Evolutionary conservation across 495 filamentous ascomycete genomes (phyloP).

Genomic region (Hypoxylon rickii): DNA sequence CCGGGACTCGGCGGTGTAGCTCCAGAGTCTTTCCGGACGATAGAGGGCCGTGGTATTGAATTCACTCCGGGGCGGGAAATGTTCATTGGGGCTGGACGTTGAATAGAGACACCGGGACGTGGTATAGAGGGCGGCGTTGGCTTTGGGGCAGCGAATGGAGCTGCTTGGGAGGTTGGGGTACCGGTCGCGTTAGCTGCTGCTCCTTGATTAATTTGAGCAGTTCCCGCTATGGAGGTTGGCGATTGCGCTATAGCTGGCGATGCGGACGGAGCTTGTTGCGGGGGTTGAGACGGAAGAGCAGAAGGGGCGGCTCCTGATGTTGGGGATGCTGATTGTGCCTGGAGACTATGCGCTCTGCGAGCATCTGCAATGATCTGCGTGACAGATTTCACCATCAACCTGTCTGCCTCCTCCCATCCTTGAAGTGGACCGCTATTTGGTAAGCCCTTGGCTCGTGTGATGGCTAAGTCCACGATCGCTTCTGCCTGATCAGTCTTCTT

Average conservation of each 20-base stretch:
- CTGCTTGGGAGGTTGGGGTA: slow-evolving; percentile 7
- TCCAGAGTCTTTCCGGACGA: slow-evolving; percentile 25
- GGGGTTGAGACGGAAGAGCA: slow-evolving; percentile 12
- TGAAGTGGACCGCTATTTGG: slow-evolving; percentile 31
- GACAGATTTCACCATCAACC: slow-evolving; percentile 39
- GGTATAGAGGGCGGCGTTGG: slow-evolving; percentile 18
- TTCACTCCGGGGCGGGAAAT: slow-evolving; percentile 32
- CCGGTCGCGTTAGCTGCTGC: slow-evolving; percentile 1
- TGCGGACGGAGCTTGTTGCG: slow-evolving; percentile 28
- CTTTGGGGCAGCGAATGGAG: neutral
- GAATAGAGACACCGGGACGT: slow-evolving; percentile 34
- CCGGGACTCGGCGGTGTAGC: slow-evolving; percentile 7
- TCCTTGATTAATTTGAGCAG: slow-evolving; percentile 9
- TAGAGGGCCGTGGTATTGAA: slow-evolving; percentile 31
- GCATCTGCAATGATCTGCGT: slow-evolving; percentile 39
- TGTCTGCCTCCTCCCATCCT: slow-evolving; percentile 41
- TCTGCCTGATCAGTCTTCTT: slow-evolving; percentile 40
- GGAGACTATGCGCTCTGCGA: slow-evolving; percentile 28
- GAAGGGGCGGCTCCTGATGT: slow-evolving; percentile 5
- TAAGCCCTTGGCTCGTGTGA: slow-evolving; percentile 38
- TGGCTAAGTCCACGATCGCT: slow-evolving; percentile 36
- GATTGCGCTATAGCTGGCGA: slow-evolving; percentile 27
- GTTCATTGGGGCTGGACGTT: slow-evolving; percentile 37
- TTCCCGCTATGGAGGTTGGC: slow-evolving; percentile 7
- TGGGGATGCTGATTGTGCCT: slow-evolving; percentile 15